Evolutionary conservation across 768 basidiomycete species (phyloP).

Genomic region (Podaxis sp.): DNA sequence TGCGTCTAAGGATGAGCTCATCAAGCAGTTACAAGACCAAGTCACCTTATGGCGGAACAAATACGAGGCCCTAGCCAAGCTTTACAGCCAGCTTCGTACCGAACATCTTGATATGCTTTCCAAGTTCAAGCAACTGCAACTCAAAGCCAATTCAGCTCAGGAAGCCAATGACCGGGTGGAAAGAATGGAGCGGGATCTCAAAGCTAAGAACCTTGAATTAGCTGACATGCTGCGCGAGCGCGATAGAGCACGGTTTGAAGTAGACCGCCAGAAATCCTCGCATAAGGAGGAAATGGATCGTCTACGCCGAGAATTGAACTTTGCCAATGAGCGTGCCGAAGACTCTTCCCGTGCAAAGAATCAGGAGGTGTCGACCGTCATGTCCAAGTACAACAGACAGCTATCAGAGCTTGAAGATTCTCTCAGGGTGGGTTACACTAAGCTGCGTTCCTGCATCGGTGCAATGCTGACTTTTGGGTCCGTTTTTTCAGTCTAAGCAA

Average conservation of each 20-base stretch:
- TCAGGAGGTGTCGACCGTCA: conserved; percentile 84
- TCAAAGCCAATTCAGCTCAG: conserved; percentile 97
- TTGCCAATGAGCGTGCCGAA: conserved; percentile 97
- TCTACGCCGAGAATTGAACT: conserved; percentile 85
- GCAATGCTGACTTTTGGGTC: conserved; percentile 9
- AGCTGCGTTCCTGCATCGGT: not conserved
- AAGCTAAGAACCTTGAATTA: conserved; percentile 96
- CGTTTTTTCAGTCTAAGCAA: conserved; percentile 76
- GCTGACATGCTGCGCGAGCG: conserved; percentile 99
- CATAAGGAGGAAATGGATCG: conserved; percentile 97
- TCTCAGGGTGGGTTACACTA: conserved; percentile 60
- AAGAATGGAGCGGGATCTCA: conserved; percentile 96
- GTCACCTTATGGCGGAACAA: conserved; percentile 97
- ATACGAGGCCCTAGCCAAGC: conserved; percentile 96
- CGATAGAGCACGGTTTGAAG: conserved; percentile 92
- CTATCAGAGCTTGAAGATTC: conserved; percentile 96
- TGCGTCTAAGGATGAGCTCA: conserved; percentile 90
- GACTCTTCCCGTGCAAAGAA: conserved; percentile 90
- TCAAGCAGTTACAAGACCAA: conserved; percentile 94
- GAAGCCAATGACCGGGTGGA: conserved; percentile 99
- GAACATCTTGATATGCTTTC: conserved; percentile 97
- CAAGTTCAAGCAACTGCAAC: conserved; percentile 96
- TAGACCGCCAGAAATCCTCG: conserved; percentile 89
- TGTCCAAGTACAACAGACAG: conserved; percentile 95
- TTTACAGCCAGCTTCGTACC: conserved; percentile 96